Evolutionary conservation across 805 yeast genomes (phyloP), one percentile per base, ranked within the genome.

Genomic region (Cyberlindnera subsufficiens): DNA sequence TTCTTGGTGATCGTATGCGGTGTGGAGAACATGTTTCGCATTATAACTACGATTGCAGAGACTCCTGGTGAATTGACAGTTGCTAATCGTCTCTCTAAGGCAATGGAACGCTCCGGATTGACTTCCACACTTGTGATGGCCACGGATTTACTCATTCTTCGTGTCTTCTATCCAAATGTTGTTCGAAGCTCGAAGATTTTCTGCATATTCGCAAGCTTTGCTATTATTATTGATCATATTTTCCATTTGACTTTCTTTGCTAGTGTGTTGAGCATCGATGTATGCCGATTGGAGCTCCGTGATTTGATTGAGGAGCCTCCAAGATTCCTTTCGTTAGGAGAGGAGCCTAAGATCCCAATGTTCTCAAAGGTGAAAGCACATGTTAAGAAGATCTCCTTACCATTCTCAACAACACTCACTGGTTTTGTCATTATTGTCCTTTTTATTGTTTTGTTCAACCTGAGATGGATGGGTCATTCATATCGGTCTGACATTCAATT

Each of bases 201-300:
- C 35, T 72, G 78, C 42, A 49, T 70, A 10, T 78, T 77, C 52
- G 61, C 75, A 1, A 51, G 71, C 1, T 40, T 73, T 25, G 72
- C 81, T 0, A 51, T 84, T n/a, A 25, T 76, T 1, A 60, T 81
- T 32, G 86, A 83, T 49, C 83, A 78, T 54, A 43, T 73, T 5
- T 63, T 86, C 32, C 87, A 81, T 50, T 55, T 78, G 38, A 75
- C 90, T 1, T 86, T 70, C 58, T 75, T 85, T 45, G 66, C 80
- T 1, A 78, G 88, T 0, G 77, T 85, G 1, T 63, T 86, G 27
- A 71, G 82, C 15, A 74, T 86, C 32, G 95, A 87, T 62, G 63
- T 80, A 27, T 72, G 80, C 37, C 69, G 87, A 42, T 59, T 74
- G 22, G 90, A 82, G 50, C 67, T 82, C 15, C 74, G 74, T 14